Conservation (phyloP, 2,329 filamentous ascomycete species). For the Drechslerella coelobrocha region DNA sequence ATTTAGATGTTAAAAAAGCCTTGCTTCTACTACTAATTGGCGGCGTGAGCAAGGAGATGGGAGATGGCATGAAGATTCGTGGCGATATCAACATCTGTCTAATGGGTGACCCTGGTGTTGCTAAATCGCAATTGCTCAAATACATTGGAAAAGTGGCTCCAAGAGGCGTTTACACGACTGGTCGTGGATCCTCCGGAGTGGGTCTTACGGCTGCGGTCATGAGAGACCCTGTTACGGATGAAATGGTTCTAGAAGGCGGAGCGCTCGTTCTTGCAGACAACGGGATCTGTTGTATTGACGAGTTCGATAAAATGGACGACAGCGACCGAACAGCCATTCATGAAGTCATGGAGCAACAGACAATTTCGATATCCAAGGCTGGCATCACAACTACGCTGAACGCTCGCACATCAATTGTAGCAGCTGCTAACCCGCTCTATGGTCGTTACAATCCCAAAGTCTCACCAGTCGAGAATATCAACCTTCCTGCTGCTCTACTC, state of each 20-base stretch:
- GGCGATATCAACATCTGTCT: constrained; percentile 98
- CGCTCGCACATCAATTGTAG: constrained; percentile 91
- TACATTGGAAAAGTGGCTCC: constrained; percentile 98
- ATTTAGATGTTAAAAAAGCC: constrained; percentile 97
- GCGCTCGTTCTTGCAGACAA: constrained; percentile 81
- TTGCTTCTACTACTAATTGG: constrained; percentile 93
- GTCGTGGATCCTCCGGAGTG: constrained; percentile 79
- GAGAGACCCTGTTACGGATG: constrained; percentile 81
- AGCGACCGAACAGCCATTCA: constrained; percentile 81
- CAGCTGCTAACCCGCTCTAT: constrained; percentile 95
- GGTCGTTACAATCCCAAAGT: constrained; percentile 97
- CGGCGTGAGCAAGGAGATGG: constrained; percentile 94
- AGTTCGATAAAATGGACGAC: constrained; percentile 91
- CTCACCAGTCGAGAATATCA: constrained; percentile 98
- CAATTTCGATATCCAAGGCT: constrained; percentile 81
- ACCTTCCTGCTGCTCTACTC: constrained; percentile 92
- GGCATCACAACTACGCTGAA: constrained; percentile 90
- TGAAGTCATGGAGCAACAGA: constrained; percentile 89
- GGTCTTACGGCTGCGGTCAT: constrained; percentile 83
- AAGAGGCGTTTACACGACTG: constrained; percentile 83
- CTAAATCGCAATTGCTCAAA: constrained; percentile 96
- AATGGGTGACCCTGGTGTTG: constrained; percentile 99
- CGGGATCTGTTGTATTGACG: too few species aligned
- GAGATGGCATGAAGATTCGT: constrained; percentile 97
- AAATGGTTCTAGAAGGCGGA: constrained; percentile 83